phyloP scores from a whole-genome alignment of 176 grass and related monocot genomes.

The Triticum monococcum region DNA sequence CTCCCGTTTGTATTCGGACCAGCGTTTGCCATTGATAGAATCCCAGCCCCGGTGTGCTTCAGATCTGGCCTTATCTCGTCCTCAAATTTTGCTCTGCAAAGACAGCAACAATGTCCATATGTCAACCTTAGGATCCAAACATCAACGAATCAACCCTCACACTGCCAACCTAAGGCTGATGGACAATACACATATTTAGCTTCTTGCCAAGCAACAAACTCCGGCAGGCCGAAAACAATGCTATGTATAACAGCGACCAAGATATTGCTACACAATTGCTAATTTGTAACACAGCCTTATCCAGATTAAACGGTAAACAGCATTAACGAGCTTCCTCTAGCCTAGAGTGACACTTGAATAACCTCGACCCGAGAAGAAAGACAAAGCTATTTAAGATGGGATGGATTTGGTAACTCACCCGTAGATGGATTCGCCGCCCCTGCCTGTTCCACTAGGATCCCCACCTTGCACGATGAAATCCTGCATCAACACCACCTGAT shows the following conservation, averaged over 20 bases:
- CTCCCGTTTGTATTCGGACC: conserved; percentile 95
- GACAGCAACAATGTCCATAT: neutral
- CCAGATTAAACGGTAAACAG: neutral
- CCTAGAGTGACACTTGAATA: neutral
- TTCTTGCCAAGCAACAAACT: neutral
- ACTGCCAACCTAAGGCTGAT: neutral
- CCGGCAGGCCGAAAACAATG: neutral
- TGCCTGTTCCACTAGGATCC: conserved; percentile 95
- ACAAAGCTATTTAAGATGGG: neutral
- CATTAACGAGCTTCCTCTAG: neutral
- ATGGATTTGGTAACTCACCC: conserved; percentile 54
- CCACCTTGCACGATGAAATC: conserved; percentile 99
- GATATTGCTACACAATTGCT: neutral
- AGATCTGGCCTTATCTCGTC: conserved; percentile 85
- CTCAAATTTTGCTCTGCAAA: conserved; percentile 79
- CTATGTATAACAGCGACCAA: neutral
- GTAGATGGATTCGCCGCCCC: conserved; percentile 94
- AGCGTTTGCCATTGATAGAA: conserved; percentile 94
- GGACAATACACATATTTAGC: neutral
- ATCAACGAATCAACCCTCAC: neutral
- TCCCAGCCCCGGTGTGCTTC: conserved; percentile 94
- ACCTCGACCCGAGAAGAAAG: conserved; percentile 13
- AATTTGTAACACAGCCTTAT: neutral
- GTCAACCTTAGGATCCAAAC: neutral
- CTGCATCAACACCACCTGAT: conserved; percentile 26